Evolutionary conservation across 2,329 filamentous ascomycete species (phyloP), one percentile per base, ranked within the genome.

Genomic region (Hansfordia pulvinata): DNA sequence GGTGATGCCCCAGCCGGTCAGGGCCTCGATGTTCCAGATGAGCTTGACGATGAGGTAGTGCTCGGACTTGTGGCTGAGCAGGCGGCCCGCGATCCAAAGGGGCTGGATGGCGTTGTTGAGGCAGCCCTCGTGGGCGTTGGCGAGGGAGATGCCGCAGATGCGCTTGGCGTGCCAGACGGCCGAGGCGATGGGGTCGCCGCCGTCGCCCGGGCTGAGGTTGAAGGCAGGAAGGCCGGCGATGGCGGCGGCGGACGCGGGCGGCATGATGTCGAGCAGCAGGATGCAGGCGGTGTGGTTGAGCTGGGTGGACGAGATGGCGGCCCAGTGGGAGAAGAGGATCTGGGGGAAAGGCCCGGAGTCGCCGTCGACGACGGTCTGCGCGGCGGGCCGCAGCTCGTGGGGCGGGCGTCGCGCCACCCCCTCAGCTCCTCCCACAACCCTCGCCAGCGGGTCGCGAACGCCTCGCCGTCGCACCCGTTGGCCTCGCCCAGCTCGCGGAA

Each of bases 51-150:
- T 32, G 8, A 51, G 35, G 9, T 46, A 32, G 21, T 58, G 57
- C 32, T 63, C 55, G 4, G 49, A 47, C 17, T 46, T 50, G 43
- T 72, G 66, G 28, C 59, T 69, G 21, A 72, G 52, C 1, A 69
- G 43, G 19, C 57, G 52, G 0, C 64, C 68, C 1, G 68, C 67
- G 9, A 72, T 52, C 58, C 62, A 70, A 1, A 71, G 47, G 1
- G 66, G 66, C 33, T 71, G 66, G 4, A 70, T 64, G 4, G 64
- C 62, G 37, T 72, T 71, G 33, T 65, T 71, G 18, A 69, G 38
- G 33, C 61, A 67, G 3, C 65, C 67, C 8, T 61, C 53, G 30
- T 72, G 64, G 4, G 58, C 58, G 30, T 72, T 72, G 3, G 64
- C 57, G 9, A 64, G 37, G 1, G 65, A 68, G 13, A 71, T 71